Percentiles rank a stretch among this genome's conserved stretches.
phyloP scores from a whole-genome alignment of 2,329 filamentous ascomycete species.

The Colletotrichum siamense region DNA sequence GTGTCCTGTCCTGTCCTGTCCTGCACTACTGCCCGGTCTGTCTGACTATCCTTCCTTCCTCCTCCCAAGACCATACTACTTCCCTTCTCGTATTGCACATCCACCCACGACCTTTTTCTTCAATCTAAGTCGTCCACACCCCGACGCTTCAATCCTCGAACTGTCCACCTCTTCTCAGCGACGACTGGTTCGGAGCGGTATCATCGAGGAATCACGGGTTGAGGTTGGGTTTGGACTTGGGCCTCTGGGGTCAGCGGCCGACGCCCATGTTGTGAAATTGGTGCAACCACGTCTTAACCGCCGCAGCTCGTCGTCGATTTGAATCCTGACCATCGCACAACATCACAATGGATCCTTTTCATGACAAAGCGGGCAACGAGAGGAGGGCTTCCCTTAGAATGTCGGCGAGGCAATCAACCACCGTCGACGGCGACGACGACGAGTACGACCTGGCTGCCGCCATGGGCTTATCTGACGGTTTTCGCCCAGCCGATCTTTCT shows the following conservation, averaged over 20 bases:
- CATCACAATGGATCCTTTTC: constrained; percentile 44
- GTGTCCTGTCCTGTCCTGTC: neutral
- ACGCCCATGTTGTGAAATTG: constrained; percentile 18
- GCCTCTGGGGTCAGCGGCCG: constrained; percentile 12
- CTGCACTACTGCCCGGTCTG: neutral
- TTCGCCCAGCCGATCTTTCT: constrained; percentile 42
- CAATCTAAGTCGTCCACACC: neutral
- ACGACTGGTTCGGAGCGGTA: constrained; percentile 5
- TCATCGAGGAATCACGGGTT: neutral
- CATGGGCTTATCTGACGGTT: constrained; percentile 59
- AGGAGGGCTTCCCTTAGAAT: constrained; percentile 47
- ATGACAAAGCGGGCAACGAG: constrained; percentile 44
- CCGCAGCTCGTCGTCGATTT: constrained; percentile 5
- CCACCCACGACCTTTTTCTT: neutral
- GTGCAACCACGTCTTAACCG: neutral
- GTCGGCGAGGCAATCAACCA: constrained; percentile 44
- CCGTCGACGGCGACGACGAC: constrained; percentile 42
- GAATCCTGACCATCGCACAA: neutral
- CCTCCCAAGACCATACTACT: neutral
- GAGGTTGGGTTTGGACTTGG: constrained; percentile 8
- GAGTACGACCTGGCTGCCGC: constrained; percentile 55
- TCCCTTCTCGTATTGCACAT: neutral
- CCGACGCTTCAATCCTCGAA: neutral
- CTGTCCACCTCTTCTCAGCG: neutral
- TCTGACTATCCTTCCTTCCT: neutral